Base-by-base conservation (phyloP, 176 grass and related monocot species). In the Oryza glaberrima region DNA sequence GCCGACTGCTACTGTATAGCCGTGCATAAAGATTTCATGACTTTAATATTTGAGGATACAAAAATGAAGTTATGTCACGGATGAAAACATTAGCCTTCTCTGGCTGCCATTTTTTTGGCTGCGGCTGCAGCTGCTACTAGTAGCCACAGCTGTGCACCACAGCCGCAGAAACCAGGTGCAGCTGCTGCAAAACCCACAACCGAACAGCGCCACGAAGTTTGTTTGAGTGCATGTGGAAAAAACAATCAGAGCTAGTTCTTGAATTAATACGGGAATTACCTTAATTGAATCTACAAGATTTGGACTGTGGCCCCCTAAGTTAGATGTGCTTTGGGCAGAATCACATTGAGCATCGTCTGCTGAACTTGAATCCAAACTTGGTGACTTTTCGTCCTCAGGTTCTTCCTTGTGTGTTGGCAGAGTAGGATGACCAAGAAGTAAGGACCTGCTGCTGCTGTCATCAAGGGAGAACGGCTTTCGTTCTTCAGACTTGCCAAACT, bases 391-490 rank as follows among this genome's bases (percentile, higher is more conserved):
- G 70, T 94, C 93, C 68, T 98, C 96, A 60, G 91, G 84, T 87
- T 98, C 96, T 88, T 98, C 93, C 41, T 90, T 91, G 69, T 98
- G 92, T 38, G 90, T 95, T 76, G 90, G 88, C 63, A 98, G 85
- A 43, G 83, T 67, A 80, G 90, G 85, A 56, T 82, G 81, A 75
- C 77, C 41, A 35, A 88, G 19, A 77, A 86, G 87, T 76, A 94
- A 89, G 32, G 86, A 34, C 43, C 25, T 80, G 54, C 40, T 92
- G 77, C 43, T 81, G 79, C 52, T 82, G 26, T 71, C 69, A 77
- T 89, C 88, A 81, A 43, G 77, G 65, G 80, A 80, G 48, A 88
- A 75, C 0, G 75, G 83, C 65, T 58, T 86, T 75, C 79, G 69
- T 61, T 83, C 79, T 83, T 72, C 58, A 86, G 47, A 26, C 44